A percentile compares a stretch with the other conserved stretches of the same genome.
phyloP scores from a whole-genome alignment of 306 rosid genomes.

The Fragaria ananassa region DNA sequence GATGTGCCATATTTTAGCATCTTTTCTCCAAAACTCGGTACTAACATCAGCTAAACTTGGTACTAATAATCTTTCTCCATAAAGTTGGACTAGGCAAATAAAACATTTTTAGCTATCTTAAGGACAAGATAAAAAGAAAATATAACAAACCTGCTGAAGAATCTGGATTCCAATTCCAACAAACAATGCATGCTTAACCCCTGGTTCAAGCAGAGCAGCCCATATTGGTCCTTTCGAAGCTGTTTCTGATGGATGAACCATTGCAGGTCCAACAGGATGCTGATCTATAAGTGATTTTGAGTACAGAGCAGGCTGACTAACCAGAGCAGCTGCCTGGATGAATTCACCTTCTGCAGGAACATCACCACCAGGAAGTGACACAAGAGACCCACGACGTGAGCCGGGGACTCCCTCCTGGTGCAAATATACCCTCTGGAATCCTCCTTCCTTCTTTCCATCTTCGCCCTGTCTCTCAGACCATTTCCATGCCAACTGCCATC shows the following conservation, averaged over 20 bases:
- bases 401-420: conserved; percentile 69
- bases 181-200: conserved; percentile 66
- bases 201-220: conserved; percentile 76
- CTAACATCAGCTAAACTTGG: neutral
- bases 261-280: conserved; percentile 71
- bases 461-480: conserved; percentile 74
- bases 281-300: conserved; percentile 58
- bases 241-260: conserved; percentile 78
- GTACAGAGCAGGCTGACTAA: conserved; percentile 86
- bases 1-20: neutral
- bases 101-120: neutral
- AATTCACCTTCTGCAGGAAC: conserved; percentile 52
- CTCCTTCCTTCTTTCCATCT: conserved; percentile 65
- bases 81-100: neutral
- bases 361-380: conserved; percentile 69
- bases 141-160: conserved; percentile 71
- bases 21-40: no score
- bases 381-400: conserved; percentile 70
- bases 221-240: conserved; percentile 57
- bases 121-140: neutral
- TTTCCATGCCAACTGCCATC: conserved; percentile 97
- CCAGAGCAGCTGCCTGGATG: conserved; percentile 88
- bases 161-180: conserved; percentile 81
- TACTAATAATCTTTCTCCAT: no score
- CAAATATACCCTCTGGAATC: conserved; percentile 74